Percentiles rank a stretch among this genome's conserved stretches.
Evolutionary conservation across 805 yeast species (phyloP).

Genomic region (Yamadazyma paraphyllophila): DNA sequence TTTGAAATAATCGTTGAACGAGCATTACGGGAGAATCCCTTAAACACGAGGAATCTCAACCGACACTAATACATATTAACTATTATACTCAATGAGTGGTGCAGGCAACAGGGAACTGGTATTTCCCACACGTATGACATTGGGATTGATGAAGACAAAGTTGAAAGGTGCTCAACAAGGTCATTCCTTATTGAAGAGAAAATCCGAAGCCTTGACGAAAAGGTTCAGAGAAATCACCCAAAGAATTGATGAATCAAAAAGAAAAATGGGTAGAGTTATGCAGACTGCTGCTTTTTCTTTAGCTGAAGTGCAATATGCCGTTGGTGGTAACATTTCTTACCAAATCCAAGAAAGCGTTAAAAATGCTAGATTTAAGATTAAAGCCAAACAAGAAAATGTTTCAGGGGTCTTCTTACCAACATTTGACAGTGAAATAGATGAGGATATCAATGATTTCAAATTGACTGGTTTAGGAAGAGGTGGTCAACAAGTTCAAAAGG

Average conservation of each 20-base stretch:
- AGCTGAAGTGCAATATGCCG: constrained; percentile 96
- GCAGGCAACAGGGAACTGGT: constrained; percentile 89
- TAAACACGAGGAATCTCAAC: constrained; percentile 4
- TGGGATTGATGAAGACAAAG: constrained; percentile 91
- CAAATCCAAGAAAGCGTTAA: constrained; percentile 95
- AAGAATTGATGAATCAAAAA: constrained; percentile 90
- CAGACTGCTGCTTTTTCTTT: constrained; percentile 96
- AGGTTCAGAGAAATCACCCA: constrained; percentile 94
- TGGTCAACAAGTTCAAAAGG: constrained; percentile 96
- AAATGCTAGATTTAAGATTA: constrained; percentile 84
- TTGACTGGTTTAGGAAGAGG: constrained; percentile 97
- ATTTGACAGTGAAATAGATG: constrained; percentile 81
- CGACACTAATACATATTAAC: not conserved
- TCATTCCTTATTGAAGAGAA: constrained; percentile 87
- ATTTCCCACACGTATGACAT: constrained; percentile 96
- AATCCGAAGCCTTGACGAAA: constrained; percentile 94
- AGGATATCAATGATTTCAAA: constrained; percentile 87
- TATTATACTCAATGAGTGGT: constrained; percentile 48
- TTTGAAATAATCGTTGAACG: constrained; percentile 1
- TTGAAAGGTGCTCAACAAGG: constrained; percentile 98
- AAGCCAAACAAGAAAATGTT: constrained; percentile 92
- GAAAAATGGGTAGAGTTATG: constrained; percentile 98
- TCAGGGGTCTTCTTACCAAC: constrained; percentile 94
- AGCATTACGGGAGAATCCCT: constrained; percentile 3
- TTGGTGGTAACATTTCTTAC: constrained; percentile 92